These are phyloP conservation scores for Tulasnella sp. DNA, from an alignment of 768 basidiomycete species.

Conservation along the genomic window DNA sequence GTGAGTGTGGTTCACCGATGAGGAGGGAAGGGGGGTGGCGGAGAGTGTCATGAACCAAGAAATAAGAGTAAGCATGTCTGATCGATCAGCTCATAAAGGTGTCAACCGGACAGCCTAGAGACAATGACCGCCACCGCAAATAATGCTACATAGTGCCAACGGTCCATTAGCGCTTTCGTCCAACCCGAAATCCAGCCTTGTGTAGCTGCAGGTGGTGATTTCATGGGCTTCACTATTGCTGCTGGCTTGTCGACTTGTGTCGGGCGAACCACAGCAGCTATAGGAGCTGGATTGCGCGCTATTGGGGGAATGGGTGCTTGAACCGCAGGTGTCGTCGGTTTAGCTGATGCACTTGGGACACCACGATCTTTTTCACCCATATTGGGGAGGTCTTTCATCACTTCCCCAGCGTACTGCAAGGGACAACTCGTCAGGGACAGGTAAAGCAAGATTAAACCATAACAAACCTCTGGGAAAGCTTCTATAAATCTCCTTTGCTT, in stretches of 20 bases:
- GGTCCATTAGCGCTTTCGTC: slow-evolving; percentile 9
- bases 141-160: slow-evolving; percentile 11
- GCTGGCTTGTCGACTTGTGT: not conserved
- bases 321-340: slow-evolving; percentile 21
- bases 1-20: too few species aligned
- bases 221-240: not conserved
- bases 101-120: slow-evolving; percentile 2
- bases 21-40: too few species aligned
- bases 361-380: slow-evolving; percentile 78
- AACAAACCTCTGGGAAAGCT: slow-evolving; percentile 75
- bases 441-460: not conserved
- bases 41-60: too few species aligned
- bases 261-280: slow-evolving; percentile 6
- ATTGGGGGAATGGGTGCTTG: slow-evolving; percentile 7
- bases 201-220: not conserved
- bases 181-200: not conserved
- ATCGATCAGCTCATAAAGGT: too few species aligned
- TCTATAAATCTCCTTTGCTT: slow-evolving; percentile 68
- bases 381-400: slow-evolving; percentile 68
- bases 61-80: too few species aligned
- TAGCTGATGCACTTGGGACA: slow-evolving; percentile 24
- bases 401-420: slow-evolving; percentile 53
- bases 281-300: slow-evolving; percentile 19
- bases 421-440: not conserved
- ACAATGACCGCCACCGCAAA: not conserved